Evolutionary conservation across 208 protist species (phyloP).

Genomic region (Phytomonas sp.): DNA sequence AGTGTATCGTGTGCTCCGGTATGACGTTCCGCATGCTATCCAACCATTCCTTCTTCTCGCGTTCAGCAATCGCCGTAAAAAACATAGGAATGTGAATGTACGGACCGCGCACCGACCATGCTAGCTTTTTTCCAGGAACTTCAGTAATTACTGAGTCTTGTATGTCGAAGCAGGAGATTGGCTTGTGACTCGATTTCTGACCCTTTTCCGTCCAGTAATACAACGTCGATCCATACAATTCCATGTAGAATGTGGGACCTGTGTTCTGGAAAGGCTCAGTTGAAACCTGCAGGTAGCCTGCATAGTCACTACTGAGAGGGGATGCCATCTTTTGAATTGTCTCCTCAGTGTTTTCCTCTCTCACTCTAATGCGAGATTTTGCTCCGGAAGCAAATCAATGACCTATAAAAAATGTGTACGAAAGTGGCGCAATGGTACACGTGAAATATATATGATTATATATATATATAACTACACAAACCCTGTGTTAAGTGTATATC

Average conservation of each 20-base stretch:
- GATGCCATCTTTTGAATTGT: neutral
- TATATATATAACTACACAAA: conserved; percentile 10
- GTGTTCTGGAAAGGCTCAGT: conserved; percentile 15
- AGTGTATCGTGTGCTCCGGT: neutral
- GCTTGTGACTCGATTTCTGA: conserved; percentile 17
- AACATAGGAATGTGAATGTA: conserved; percentile 17
- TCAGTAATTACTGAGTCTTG: conserved; percentile 22
- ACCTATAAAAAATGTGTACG: neutral
- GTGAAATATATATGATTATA: conserved; percentile 2
- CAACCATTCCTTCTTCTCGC: conserved; percentile 35
- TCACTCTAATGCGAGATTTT: neutral
- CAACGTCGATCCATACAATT: conserved; percentile 46
- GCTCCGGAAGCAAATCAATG: conserved; percentile 5
- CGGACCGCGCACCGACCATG: conserved; percentile 19
- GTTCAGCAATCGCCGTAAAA: conserved; percentile 28
- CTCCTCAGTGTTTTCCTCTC: neutral
- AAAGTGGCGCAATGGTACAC: neutral
- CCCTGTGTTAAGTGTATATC: conserved; percentile 3
- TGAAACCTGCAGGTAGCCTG: conserved; percentile 16
- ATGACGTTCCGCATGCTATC: conserved; percentile 23
- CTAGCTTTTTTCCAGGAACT: conserved; percentile 14
- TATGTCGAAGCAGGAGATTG: conserved; percentile 33
- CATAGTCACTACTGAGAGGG: conserved; percentile 8
- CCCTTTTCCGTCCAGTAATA: conserved; percentile 59
- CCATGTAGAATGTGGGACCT: conserved; percentile 55